Base-by-base conservation (phyloP, 2,329 filamentous ascomycete species). In the Xylariomycetidae sp. region DNA sequence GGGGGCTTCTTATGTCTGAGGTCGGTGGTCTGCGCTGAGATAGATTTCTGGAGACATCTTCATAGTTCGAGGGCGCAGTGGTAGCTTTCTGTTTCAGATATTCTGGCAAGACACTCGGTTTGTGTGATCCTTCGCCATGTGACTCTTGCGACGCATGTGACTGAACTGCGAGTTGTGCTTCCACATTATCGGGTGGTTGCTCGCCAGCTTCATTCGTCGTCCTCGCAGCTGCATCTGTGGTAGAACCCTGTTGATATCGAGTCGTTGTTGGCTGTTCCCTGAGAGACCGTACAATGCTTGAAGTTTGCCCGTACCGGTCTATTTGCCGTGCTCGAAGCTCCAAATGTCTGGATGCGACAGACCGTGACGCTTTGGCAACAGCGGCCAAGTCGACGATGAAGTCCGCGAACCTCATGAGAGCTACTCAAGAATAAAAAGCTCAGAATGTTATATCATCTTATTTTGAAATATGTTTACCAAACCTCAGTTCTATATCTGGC, bases 351-450 rank as follows among this genome's bases (percentile, higher is more conserved):
- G 70, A 61, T 30, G 81, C 82, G 40, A 89, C 72, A 20, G 74
- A 74, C 39, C 80, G 75, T 31, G 83, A 82, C 54, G 79, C 84
- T 66, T 73, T 78, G 58, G 83, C 69, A 44, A 89, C 69, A 40
- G 80, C 76, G 46, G 80, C 77, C 49, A 84, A 66, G 64, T 89
- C 85, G 55, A 88, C 67, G 42, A 70, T 64, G 53, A 71, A 77
- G 63, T 75, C 81, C 63, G 73, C 75, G 70, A 78, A 66, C 58
- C 74, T 65, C 75, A 80, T 80, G 38, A 41, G 45, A 40, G 30
- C 39, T 29, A 33, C 32, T 43, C 20, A 23, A 23, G 8, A 23
- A n/a, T 23, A 23, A n/a, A 23, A 23, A 23, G n/a, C 8, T 23
- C 20, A 8, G n/a, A 37, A 27, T 29, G 34, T 33, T 20, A 22